Conservation (phyloP, 768 basidiomycete genomes). For the Leccinum variicolor region DNA sequence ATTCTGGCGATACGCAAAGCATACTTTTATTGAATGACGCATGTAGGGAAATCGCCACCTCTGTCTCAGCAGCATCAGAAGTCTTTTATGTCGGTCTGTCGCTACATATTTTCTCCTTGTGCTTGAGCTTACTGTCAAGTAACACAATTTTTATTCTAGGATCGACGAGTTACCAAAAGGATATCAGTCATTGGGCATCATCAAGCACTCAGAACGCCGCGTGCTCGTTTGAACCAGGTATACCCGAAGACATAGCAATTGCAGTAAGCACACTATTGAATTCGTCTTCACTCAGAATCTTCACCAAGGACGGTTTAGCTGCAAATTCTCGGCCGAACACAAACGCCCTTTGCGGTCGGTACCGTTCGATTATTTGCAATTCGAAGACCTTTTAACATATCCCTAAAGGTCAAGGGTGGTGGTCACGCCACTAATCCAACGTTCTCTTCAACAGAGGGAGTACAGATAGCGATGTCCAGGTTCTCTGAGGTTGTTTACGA, state of each 20-base stretch:
- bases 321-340: slow-evolving; percentile 38
- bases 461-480: slow-evolving; percentile 53
- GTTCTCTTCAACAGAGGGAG: slow-evolving; percentile 56
- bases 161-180: not conserved
- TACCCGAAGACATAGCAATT: slow-evolving; percentile 44
- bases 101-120: not conserved
- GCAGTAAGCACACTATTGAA: slow-evolving; percentile 35
- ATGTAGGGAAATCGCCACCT: not conserved
- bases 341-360: slow-evolving; percentile 29
- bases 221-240: slow-evolving; percentile 60
- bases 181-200: slow-evolving; percentile 43
- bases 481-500: slow-evolving; percentile 45
- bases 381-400: not conserved
- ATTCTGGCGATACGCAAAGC: not conserved
- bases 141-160: not conserved
- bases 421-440: slow-evolving; percentile 54
- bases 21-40: not conserved
- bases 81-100: not conserved
- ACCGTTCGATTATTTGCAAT: not conserved
- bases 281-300: not conserved
- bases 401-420: slow-evolving; percentile 53
- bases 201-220: slow-evolving; percentile 45
- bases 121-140: not conserved
- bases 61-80: not conserved
- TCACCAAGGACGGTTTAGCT: slow-evolving; percentile 3